phyloP scores from a whole-genome alignment of 169 alveolate genomes.

The Theileria orientalis region DNA sequence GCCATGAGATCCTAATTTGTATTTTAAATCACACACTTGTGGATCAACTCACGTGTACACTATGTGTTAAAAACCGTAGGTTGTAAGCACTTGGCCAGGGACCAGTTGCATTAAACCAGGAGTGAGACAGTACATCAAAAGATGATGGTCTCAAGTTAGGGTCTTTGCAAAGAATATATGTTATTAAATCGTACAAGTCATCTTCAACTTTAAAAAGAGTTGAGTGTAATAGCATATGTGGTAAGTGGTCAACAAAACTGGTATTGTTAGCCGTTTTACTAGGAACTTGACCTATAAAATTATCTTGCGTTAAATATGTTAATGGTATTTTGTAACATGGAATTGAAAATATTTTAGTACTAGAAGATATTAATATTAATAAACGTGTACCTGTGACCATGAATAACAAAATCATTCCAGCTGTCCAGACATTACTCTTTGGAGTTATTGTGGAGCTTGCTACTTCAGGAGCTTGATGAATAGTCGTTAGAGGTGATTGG shows the following conservation, averaged over 20 bases:
- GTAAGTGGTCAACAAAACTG: conserved; percentile 13
- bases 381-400: conserved; percentile 37
- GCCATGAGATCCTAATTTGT: conserved; percentile 16
- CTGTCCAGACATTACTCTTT: conserved; percentile 62
- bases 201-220: conserved; percentile 31
- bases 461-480: conserved; percentile 46
- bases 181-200: conserved; percentile 37
- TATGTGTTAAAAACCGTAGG: conserved; percentile 10
- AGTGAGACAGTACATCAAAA: conserved; percentile 43
- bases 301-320: no score
- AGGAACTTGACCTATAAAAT: conserved; percentile 23
- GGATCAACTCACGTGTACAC: conserved; percentile 9
- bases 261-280: conserved; percentile 6
- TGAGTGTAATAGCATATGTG: background rate
- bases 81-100: background rate
- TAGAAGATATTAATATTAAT: background rate
- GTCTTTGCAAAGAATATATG: conserved; percentile 27
- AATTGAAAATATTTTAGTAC: no score
- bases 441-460: background rate
- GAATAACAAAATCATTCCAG: conserved; percentile 53
- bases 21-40: background rate
- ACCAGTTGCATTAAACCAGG: conserved; percentile 41
- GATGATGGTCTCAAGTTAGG: conserved; percentile 48
- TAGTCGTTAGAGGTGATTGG: conserved; percentile 24
- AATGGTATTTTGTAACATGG: no score